phyloP scores from a whole-genome alignment of 1,284 basidiomycete genomes.

The Rhodotorula mucilaginosa region DNA sequence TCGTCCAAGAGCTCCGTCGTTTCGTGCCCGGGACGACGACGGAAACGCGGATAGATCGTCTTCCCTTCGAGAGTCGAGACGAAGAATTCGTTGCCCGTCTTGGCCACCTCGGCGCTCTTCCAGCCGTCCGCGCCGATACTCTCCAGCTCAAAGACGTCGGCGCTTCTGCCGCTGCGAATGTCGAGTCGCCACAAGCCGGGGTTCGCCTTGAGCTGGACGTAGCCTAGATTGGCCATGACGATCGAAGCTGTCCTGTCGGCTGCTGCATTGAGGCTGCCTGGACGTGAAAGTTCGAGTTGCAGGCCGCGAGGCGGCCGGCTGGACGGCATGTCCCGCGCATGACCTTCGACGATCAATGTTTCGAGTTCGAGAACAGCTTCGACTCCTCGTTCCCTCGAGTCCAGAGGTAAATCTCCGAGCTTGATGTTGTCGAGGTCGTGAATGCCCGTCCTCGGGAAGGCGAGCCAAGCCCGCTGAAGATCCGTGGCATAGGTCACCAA shows the following conservation, averaged over 20 bases:
- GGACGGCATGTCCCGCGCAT: conserved; percentile 70
- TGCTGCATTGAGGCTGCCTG: conserved; percentile 43
- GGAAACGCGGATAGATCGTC: conserved; percentile 79
- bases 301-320: conserved; percentile 70
- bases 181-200: conserved; percentile 82
- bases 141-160: conserved; percentile 75
- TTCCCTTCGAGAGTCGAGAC: conserved; percentile 83
- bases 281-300: conserved; percentile 66
- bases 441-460: conserved; percentile 78
- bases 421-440: conserved; percentile 97
- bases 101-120: conserved; percentile 67
- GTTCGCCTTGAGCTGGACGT: conserved; percentile 89
- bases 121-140: conserved; percentile 71
- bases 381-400: conserved; percentile 54
- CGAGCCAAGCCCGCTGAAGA: conserved; percentile 84
- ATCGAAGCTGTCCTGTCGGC: not conserved
- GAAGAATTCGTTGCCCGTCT: conserved; percentile 62
- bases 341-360: conserved; percentile 88
- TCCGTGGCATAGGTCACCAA: conserved; percentile 92
- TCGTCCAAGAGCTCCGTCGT: conserved; percentile 70
- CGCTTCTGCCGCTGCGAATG: conserved; percentile 69
- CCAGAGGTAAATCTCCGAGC: conserved; percentile 62
- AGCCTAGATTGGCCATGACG: conserved; percentile 92
- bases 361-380: conserved; percentile 82
- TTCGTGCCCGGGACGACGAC: conserved; percentile 73